Percentiles rank a stretch among this genome's conserved stretches.
Evolutionary conservation across 805 yeast genomes (phyloP).

Genomic region (Kuraishia ogatae): DNA sequence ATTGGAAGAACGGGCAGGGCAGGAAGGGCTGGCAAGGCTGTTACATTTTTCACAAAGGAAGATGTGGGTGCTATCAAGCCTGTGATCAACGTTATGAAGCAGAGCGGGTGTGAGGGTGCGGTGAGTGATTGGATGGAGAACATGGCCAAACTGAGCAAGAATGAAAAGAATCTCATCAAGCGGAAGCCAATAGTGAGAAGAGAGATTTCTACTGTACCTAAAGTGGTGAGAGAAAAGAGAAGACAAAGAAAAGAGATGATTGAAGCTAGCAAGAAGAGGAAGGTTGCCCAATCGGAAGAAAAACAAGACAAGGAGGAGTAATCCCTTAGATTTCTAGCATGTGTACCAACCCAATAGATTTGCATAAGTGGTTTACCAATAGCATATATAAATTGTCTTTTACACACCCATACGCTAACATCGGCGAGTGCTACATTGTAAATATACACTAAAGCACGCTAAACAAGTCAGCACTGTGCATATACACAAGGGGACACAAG

Average conservation of each 20-base stretch:
- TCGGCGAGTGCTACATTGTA: no score
- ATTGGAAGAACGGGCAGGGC: constrained; percentile 99
- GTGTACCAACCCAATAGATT: no score
- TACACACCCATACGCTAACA: no score
- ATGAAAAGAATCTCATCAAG: constrained; percentile 54
- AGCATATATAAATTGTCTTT: no score
- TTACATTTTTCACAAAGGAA: constrained; percentile 89
- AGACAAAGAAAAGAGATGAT: constrained; percentile 63
- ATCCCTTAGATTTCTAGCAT: no score
- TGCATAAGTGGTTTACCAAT: no score
- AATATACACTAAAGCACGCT: no score
- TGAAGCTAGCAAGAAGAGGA: constrained; percentile 61
- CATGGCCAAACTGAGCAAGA: constrained; percentile 53
- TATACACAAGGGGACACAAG: no score
- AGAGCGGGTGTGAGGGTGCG: constrained; percentile 62
- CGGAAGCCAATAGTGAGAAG: constrained; percentile 52
- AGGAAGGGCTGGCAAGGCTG: constrained; percentile 77
- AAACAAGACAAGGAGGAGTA: neutral
- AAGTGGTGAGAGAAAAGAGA: constrained; percentile 53
- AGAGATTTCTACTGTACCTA: constrained; percentile 80
- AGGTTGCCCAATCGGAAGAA: constrained; percentile 13
- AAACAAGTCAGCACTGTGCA: no score
- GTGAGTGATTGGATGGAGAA: constrained; percentile 78
- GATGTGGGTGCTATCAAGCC: constrained; percentile 71
- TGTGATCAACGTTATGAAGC: constrained; percentile 90